Base-by-base conservation (phyloP, 305 asterid species). In the Solanum hybrid region DNA sequence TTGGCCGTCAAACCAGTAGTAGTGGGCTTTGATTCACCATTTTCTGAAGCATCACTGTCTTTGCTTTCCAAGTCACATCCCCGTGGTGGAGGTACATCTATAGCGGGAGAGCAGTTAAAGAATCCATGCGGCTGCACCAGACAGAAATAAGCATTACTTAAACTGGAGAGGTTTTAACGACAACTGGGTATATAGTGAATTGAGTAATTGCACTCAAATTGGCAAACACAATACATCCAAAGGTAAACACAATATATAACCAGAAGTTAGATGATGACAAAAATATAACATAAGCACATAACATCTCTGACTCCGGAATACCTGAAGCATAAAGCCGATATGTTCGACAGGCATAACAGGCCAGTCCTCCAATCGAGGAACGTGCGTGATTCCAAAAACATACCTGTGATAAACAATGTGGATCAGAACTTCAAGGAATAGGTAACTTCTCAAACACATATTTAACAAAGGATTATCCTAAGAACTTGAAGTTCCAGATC, bases 281-380 rank as follows among this genome's bases (percentile, higher is more conserved):
- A 78, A 26, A 27, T 60, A 84, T 22, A 19, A 51, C 42, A 85
- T 31, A 32, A 56, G 29, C 88, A 85, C 45, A 85, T 22, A 85
- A 85, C 76, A 85, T 31, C 9, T 32, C 7, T 19, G 86, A 32
- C 17, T 32, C 77, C 32, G 9, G 89, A 91, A 75, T 90, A 96
- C 99, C 98, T 95, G 98, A 90, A 97, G 98, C 93, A 94, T 89
- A 88, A 97, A 97, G 78, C 99, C 99, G 37, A 96, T 94, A 92
- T 90, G 96, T 91, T 97, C 99, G n/a, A 96, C 99, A 0, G 98
- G 99, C 99, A 97, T 97, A 81, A 97, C 99, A 64, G 99, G 99
- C 98, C 98, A 96, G 92, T 96, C 99, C 92, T 97, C 99, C 94
- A 95, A 80, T 35, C 99, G 94, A 85, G 99, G 99, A 87, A 95